These are phyloP conservation scores for Tetradesmus lagerheimii DNA, from an alignment of 139 green algal genomes.

Conservation along the genomic window DNA sequence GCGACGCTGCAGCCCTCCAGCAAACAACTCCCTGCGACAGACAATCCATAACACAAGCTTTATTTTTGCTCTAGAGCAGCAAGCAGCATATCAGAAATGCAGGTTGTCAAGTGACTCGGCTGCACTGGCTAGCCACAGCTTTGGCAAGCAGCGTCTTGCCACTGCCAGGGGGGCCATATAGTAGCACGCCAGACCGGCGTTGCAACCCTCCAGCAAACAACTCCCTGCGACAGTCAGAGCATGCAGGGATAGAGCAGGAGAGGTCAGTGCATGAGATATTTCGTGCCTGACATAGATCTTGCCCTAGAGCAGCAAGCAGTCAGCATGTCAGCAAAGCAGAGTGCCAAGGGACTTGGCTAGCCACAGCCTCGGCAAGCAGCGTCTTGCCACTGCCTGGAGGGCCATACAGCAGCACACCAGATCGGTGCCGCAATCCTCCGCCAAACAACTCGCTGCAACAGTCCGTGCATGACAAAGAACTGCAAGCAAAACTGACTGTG, in stretches of 20 bases:
- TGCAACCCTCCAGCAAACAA: constrained; percentile 89
- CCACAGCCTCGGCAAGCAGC: constrained; percentile 90
- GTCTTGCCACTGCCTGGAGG: constrained; percentile 74
- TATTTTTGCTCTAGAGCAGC: too few species aligned
- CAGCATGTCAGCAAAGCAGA: background rate
- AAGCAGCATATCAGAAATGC: background rate
- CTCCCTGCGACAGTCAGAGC: constrained; percentile 49
- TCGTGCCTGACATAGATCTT: background rate
- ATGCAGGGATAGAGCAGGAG: too few species aligned
- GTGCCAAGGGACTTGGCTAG: constrained; percentile 51
- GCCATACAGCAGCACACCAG: background rate
- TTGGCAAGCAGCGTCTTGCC: constrained; percentile 97
- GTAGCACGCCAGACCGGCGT: constrained; percentile 88
- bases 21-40: constrained; percentile 80
- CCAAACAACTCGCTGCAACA: constrained; percentile 31
- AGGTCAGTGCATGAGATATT: too few species aligned
- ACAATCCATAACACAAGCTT: background rate
- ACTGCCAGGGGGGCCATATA: constrained; percentile 91
- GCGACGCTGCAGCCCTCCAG: constrained; percentile 80
- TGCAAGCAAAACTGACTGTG: background rate
- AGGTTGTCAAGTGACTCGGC: background rate
- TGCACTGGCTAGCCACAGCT: constrained; percentile 88
- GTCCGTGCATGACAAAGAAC: background rate
- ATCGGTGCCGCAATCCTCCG: too few species aligned
- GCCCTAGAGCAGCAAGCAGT: background rate